These are phyloP conservation scores for Ceratocystis smalleyi DNA, from an alignment of 2,329 filamentous ascomycete species.

Conservation along the genomic window DNA sequence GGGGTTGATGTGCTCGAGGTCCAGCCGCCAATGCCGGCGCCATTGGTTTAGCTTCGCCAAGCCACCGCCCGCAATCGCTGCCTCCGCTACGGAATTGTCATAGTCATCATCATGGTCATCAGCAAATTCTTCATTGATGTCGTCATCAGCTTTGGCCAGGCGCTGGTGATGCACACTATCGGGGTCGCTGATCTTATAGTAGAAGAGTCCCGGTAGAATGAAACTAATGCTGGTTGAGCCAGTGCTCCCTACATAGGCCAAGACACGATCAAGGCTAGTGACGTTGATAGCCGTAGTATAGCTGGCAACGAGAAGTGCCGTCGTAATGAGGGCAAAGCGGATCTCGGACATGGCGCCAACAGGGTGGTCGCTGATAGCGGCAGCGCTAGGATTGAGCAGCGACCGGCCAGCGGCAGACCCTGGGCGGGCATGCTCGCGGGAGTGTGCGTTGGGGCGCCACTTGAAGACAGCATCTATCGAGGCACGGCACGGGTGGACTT, in stretches of 20 bases:
- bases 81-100: not conserved
- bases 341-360: constrained; percentile 43
- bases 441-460: constrained; percentile 54
- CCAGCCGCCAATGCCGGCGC: constrained; percentile 43
- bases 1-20: constrained; percentile 48
- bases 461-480: constrained; percentile 85
- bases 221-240: constrained; percentile 94
- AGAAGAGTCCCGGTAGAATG: constrained; percentile 89
- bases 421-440: constrained; percentile 24
- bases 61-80: not conserved
- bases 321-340: constrained; percentile 80
- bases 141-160: constrained; percentile 80
- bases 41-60: constrained; percentile 28
- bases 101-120: constrained; percentile 33
- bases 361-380: constrained; percentile 32
- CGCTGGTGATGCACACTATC: constrained; percentile 75
- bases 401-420: constrained; percentile 29
- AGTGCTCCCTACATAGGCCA: constrained; percentile 90
- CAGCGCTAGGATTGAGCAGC: constrained; percentile 28
- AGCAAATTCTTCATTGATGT: constrained; percentile 46
- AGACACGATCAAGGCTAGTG: constrained; percentile 70
- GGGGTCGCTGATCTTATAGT: constrained; percentile 93
- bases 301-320: constrained; percentile 64
- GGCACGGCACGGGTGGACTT: constrained; percentile 92
- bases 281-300: constrained; percentile 88